Evolutionary conservation across 768 basidiomycete genomes (phyloP).

Genomic region (Termitomyces sp.): DNA sequence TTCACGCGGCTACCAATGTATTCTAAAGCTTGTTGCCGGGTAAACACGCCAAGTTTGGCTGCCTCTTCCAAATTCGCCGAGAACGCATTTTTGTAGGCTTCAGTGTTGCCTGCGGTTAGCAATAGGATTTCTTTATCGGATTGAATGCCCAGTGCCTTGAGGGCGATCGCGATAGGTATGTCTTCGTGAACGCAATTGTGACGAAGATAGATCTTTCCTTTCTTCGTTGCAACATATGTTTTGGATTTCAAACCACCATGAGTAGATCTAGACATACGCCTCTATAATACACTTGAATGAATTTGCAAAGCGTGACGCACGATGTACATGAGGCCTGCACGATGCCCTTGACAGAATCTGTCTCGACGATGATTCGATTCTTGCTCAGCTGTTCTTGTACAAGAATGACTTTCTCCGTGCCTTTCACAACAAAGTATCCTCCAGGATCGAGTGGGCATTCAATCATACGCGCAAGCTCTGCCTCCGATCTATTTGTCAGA

Average conservation of each 20-base stretch:
- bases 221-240: constrained; percentile 95
- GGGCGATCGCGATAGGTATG: constrained; percentile 91
- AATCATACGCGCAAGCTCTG: constrained; percentile 86
- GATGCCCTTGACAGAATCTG: constrained; percentile 80
- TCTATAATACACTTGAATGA: background rate
- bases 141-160: constrained; percentile 94
- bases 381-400: constrained; percentile 99
- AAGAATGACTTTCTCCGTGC: constrained; percentile 98
- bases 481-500: constrained; percentile 68
- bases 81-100: constrained; percentile 81
- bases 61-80: constrained; percentile 92
- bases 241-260: constrained; percentile 91
- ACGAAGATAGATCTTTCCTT: constrained; percentile 89
- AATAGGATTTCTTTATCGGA: constrained; percentile 98
- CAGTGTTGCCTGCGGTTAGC: constrained; percentile 87
- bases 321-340: constrained; percentile 97
- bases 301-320: constrained; percentile 41
- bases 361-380: constrained; percentile 98
- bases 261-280: constrained; percentile 48
- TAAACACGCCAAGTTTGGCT: constrained; percentile 85
- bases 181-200: constrained; percentile 98
- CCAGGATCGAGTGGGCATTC: constrained; percentile 99
- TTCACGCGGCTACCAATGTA: constrained; percentile 94
- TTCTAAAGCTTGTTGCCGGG: constrained; percentile 89
- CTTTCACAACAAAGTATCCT: constrained; percentile 99